Evolutionary conservation across 2,329 filamentous ascomycete genomes (phyloP), one percentile per base, ranked within the genome.

Genomic region (Diaporthe nobilis): DNA sequence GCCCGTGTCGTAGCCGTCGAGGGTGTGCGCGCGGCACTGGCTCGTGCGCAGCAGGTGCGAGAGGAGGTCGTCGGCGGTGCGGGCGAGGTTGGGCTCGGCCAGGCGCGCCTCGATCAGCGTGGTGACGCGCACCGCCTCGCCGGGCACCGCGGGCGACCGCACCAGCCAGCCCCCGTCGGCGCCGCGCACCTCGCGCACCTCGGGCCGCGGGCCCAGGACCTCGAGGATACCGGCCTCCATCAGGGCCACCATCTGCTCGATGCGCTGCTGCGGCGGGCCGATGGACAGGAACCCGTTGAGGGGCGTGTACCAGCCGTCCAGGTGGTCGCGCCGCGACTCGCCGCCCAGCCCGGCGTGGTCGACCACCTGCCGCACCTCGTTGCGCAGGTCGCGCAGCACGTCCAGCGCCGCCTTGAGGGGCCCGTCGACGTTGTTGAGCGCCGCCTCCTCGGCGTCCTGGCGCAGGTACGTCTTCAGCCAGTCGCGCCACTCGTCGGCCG

Each of bases 171-270:
- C 70, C 2, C 70, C 70, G 0, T 4, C 39, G 13, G 22, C 5
- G 28, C n/a, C 55, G 25, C 53, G 42, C 9, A 61, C 70, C 37
- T 60, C 70, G 0, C 53, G 42, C 9, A 61, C 70, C 37, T 60
- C 70, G 1, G 70, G 70, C 28, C 57, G 28, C 4, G 70, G 70
- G 15, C 70, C 70, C 2, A 72, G 51, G 0, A 58, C 39, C 15
- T 60, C 51, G n/a, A 72, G 55, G 2, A 72, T 31, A 10, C 70
- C 70, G 1, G 70, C 70, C 39, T 72, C 70, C 25, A 72, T 49
- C 22, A 72, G 37, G 9, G 70, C 70, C 25, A 51, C 70, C 70
- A 72, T 72, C 70, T 72, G 70, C 70, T 72, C 70, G 55, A 72
- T 60, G 20, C 70, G 55, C 34, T 22, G 37, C 34, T 17, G 53